Percentiles rank a stretch among this genome's conserved stretches.
phyloP scores from a whole-genome alignment of 2,329 filamentous ascomycete genomes.

The Diaporthe citri region DNA sequence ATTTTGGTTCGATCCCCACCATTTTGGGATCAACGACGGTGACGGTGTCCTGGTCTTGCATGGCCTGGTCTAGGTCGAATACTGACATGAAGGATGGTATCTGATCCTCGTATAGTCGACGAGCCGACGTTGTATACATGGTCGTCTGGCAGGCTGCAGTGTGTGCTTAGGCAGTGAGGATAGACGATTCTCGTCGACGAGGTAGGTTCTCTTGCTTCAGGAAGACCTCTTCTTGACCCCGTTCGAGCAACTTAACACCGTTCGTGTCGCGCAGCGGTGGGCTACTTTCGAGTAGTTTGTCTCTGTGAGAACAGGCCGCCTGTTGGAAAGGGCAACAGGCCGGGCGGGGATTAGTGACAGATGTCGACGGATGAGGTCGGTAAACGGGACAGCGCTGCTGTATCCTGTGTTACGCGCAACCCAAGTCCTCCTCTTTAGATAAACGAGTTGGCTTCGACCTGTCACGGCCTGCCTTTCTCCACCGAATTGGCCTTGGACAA shows the following conservation, averaged over 20 bases:
- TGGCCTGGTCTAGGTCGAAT: conserved; percentile 72
- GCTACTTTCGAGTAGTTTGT: conserved; percentile 1
- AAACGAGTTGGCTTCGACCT: conserved; percentile 23
- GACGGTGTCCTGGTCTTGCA: conserved; percentile 65
- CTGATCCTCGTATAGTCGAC: conserved; percentile 75
- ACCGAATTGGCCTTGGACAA: conserved; percentile 18
- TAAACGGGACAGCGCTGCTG: conserved; percentile 64
- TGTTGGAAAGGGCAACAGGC: conserved; percentile 18
- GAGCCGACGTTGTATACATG: conserved; percentile 73
- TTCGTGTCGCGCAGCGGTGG: conserved; percentile 21
- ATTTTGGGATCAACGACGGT: conserved; percentile 67
- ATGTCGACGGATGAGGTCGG: conserved; percentile 29
- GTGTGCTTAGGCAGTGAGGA: conserved; percentile 28
- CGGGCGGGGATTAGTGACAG: conserved; percentile 27
- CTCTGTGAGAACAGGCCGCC: conserved; percentile 21
- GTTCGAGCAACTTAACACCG: conserved; percentile 17
- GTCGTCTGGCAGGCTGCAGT: conserved; percentile 46
- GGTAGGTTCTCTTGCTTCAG: conserved; percentile 6
- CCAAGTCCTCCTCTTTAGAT: conserved; percentile 31
- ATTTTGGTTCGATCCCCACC: conserved; percentile 59
- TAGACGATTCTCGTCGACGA: conserved; percentile 17
- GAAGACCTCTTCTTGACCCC: conserved; percentile 19
- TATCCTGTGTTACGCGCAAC: conserved; percentile 55
- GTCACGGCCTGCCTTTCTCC: conserved; percentile 41
- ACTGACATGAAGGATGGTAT: conserved; percentile 84